Percentiles rank a stretch among this genome's conserved stretches.
Conservation (phyloP, 108 stramenopile genomes). For the Bacterosira constricta region DNA sequence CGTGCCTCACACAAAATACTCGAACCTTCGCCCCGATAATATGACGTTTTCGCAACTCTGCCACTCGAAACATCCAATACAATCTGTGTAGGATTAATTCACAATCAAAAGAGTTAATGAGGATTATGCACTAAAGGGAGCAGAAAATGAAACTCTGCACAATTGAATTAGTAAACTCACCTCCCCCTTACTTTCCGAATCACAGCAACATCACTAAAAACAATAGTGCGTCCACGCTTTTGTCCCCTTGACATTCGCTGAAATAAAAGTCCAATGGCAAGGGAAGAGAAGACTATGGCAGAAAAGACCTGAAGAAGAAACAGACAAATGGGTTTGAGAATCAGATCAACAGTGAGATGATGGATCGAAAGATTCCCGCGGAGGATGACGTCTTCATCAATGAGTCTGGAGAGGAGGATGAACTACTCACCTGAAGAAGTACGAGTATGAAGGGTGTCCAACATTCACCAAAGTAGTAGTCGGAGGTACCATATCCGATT, state of each 20-base stretch:
- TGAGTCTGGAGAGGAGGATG: too few relatives aligned
- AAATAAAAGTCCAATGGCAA: slow-evolving; percentile 93
- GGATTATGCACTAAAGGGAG: background rate
- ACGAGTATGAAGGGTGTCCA: slow-evolving; percentile 88
- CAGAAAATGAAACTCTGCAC: too few relatives aligned
- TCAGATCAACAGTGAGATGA: too few relatives aligned
- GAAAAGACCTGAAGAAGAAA: slow-evolving; percentile 85
- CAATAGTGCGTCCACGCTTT: slow-evolving; percentile 87
- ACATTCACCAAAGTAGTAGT: slow-evolving; percentile 94
- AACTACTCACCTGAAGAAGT: slow-evolving; percentile 79
- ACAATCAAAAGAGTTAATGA: background rate
- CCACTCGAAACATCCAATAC: slow-evolving; percentile 94
- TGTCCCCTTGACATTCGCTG: slow-evolving; percentile 87
- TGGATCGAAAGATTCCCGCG: too few relatives aligned
- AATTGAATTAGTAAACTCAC: background rate
- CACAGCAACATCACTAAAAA: slow-evolving; percentile 89
- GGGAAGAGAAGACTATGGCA: slow-evolving; percentile 88
- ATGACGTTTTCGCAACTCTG: slow-evolving; percentile 91
- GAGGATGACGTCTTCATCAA: too few relatives aligned
- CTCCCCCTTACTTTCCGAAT: slow-evolving; percentile 77
- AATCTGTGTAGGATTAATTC: slow-evolving; percentile 33
- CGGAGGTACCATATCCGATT: slow-evolving; percentile 93
- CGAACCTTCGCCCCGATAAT: slow-evolving; percentile 92
- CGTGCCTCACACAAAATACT: slow-evolving; percentile 88
- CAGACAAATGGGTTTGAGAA: slow-evolving; percentile 74